Percentiles rank a stretch among this genome's conserved stretches.
Evolutionary conservation across 164 flowering plant genomes (phyloP).

Genomic region (Warburgia ugandensis): DNA sequence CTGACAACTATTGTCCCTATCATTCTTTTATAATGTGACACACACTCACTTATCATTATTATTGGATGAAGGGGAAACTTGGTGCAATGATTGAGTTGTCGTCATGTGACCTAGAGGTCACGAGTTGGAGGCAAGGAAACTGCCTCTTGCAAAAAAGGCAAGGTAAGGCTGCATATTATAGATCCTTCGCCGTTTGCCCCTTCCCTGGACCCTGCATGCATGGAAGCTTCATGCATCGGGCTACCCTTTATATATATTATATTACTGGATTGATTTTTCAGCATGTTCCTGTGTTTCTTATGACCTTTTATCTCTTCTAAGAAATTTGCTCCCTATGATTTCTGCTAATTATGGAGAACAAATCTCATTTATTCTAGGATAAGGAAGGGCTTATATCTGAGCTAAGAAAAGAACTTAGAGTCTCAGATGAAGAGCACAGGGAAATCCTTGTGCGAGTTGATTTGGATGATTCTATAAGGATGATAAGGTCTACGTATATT

Average conservation of each 20-base stretch:
- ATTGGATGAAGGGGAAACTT: not conserved
- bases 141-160: too few relatives aligned
- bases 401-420: slow-evolving; percentile 34
- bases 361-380: slow-evolving; percentile 16
- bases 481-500: slow-evolving; percentile 34
- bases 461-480: slow-evolving; percentile 24
- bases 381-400: slow-evolving; percentile 28
- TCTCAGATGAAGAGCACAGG: slow-evolving; percentile 35
- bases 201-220: not conserved
- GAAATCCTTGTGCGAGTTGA: slow-evolving; percentile 24
- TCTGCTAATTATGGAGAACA: not conserved
- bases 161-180: too few relatives aligned
- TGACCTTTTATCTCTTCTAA: not conserved
- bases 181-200: not conserved
- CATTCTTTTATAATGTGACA: not conserved
- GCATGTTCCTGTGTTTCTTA: not conserved
- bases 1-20: not conserved
- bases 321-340: too few relatives aligned
- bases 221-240: too few relatives aligned
- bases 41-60: not conserved
- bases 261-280: not conserved
- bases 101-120: too few relatives aligned
- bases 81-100: too few relatives aligned
- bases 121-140: not conserved
- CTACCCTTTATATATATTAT: too few relatives aligned